Evolutionary conservation across 169 alveolate genomes (phyloP).

Genomic region (Amoebophrya sp.): DNA sequence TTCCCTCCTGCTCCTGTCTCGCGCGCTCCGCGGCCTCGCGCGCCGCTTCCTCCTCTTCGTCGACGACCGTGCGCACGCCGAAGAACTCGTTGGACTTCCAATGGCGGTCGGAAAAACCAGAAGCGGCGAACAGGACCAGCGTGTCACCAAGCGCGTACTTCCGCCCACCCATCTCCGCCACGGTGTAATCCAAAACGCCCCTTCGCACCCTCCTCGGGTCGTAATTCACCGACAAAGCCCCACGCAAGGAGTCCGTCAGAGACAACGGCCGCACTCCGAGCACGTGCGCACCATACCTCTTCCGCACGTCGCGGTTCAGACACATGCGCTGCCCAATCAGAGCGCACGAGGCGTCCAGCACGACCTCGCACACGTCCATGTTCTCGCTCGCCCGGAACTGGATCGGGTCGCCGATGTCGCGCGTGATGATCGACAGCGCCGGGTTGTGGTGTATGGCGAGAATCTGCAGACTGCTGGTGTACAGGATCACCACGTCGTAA

Average conservation of each 20-base stretch:
- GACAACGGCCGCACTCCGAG: background rate
- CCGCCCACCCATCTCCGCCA: conserved; percentile 1
- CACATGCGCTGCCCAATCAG: conserved; percentile 7
- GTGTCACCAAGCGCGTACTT: conserved; percentile 24
- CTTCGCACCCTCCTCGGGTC: background rate
- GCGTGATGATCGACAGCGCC: background rate
- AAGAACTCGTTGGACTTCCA: background rate
- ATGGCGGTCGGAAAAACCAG: conserved; percentile 28
- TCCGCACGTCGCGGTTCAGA: background rate
- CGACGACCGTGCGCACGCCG: conserved; percentile 12
- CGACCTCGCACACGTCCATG: background rate
- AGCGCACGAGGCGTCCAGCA: conserved; percentile 30
- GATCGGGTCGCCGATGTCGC: background rate
- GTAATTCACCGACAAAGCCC: background rate
- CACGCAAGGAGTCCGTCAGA: background rate
- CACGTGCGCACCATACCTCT: background rate
- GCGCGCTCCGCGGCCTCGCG: background rate
- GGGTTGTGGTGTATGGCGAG: background rate
- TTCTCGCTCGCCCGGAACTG: background rate
- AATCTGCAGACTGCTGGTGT: background rate
- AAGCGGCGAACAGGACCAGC: conserved; percentile 7
- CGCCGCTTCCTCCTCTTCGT: background rate
- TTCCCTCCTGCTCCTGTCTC: no score
- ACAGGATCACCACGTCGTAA: background rate
- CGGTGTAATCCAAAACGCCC: background rate